Percentiles rank a stretch among this genome's conserved stretches.
Conservation (phyloP, 1,284 basidiomycete genomes). For the Veloboletus limbatus region DNA sequence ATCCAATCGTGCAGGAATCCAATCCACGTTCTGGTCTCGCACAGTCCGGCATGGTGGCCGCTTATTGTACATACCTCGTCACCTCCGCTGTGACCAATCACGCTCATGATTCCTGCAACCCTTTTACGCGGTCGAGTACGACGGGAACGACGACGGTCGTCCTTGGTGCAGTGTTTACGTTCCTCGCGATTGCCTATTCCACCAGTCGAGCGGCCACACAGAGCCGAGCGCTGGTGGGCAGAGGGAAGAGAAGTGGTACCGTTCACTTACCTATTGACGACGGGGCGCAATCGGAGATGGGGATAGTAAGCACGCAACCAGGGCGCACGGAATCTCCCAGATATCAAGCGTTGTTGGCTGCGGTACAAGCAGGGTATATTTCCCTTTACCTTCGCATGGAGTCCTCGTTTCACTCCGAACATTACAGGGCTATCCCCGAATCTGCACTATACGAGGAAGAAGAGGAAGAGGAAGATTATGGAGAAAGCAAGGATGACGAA, state of each 20-base stretch:
- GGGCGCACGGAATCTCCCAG: conserved; percentile 82
- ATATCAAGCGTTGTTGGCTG: conserved; percentile 93
- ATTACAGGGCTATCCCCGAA: conserved; percentile 79
- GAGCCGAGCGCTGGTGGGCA: conserved; percentile 85
- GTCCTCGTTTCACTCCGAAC: not conserved
- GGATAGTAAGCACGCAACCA: conserved; percentile 83
- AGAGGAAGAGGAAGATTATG: conserved; percentile 63
- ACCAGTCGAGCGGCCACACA: conserved; percentile 96
- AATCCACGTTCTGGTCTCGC: conserved; percentile 95
- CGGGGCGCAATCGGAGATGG: conserved; percentile 59
- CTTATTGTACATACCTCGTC: conserved; percentile 95
- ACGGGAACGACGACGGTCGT: conserved; percentile 88
- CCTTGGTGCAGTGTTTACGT: conserved; percentile 93
- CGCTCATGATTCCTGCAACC: conserved; percentile 84
- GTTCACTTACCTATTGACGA: conserved; percentile 63
- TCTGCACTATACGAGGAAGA: conserved; percentile 88
- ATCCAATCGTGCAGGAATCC: conserved; percentile 86
- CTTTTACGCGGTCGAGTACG: conserved; percentile 66
- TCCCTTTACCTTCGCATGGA: conserved; percentile 8
- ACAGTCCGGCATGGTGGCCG: conserved; percentile 94
- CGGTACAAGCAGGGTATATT: conserved; percentile 87
- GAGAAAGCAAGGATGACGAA: conserved; percentile 89
- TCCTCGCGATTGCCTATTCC: conserved; percentile 97
- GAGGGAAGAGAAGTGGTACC: conserved; percentile 56
- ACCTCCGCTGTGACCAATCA: conserved; percentile 95